Percentiles rank a stretch among this genome's conserved stretches.
phyloP scores from a whole-genome alignment of 2,329 filamentous ascomycete genomes.

The Beauveria brongniartii region DNA sequence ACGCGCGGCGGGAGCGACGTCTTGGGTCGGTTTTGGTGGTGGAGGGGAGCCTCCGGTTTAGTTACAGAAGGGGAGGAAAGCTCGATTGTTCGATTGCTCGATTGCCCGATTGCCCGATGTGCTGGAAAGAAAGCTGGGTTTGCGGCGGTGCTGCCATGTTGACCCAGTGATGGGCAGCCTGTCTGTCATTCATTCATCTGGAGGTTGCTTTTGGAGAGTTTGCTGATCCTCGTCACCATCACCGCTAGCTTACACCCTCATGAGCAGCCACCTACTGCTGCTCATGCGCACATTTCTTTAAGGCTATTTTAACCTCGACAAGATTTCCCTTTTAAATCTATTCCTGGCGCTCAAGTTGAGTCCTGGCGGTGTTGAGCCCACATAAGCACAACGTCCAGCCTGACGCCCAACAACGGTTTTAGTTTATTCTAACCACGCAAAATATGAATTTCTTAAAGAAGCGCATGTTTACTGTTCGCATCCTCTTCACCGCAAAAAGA shows the following conservation, averaged over 20 bases:
- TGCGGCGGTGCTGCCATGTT: too few relatives aligned
- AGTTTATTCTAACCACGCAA: too few relatives aligned
- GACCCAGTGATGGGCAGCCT: not conserved
- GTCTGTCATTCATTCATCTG: not conserved
- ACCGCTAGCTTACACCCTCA: not conserved
- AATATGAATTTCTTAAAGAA: too few relatives aligned
- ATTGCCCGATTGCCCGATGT: not conserved
- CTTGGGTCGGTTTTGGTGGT: not conserved
- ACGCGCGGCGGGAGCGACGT: not conserved
- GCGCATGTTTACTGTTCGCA: not conserved
- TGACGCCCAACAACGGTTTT: not conserved
- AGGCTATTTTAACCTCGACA: not conserved
- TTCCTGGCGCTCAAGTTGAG: not conserved
- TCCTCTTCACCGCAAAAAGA: not conserved
- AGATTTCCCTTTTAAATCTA: not conserved
- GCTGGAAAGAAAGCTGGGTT: not conserved
- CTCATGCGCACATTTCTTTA: not conserved
- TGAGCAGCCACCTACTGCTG: not conserved
- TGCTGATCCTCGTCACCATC: not conserved
- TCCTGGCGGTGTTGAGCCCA: not conserved
- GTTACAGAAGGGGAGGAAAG: not conserved
- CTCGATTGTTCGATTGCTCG: not conserved
- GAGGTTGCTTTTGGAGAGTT: not conserved
- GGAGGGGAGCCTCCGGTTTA: not conserved
- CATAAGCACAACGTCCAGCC: not conserved